Evolutionary conservation across 805 yeast species (phyloP).

Genomic region (Monosporozyma solicola): DNA sequence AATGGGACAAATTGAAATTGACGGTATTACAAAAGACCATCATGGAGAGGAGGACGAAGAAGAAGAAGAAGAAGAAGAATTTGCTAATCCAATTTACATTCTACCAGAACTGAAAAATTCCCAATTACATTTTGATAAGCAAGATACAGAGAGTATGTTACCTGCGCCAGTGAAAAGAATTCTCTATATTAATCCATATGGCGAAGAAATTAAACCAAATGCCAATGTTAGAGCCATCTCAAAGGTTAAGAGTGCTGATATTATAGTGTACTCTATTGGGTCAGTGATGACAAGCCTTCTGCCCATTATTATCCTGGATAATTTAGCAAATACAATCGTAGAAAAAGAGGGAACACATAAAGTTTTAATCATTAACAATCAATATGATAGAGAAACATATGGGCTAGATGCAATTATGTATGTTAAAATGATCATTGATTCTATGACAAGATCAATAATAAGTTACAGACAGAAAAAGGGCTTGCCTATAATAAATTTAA

Average conservation of each 20-base stretch:
- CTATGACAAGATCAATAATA: conserved; percentile 20
- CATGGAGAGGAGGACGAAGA: conserved; percentile 23
- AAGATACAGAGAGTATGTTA: conserved; percentile 47
- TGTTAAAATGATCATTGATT: conserved; percentile 40
- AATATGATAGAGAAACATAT: conserved; percentile 69
- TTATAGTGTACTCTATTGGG: conserved; percentile 72
- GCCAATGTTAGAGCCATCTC: conserved; percentile 56
- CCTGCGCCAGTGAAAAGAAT: conserved; percentile 64
- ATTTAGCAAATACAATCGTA: conserved; percentile 56
- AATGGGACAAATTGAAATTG: neutral
- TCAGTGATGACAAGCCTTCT: conserved; percentile 80
- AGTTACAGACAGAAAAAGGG: conserved; percentile 17
- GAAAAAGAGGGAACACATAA: conserved; percentile 31
- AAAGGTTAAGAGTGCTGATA: conserved; percentile 41
- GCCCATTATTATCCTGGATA: conserved; percentile 67
- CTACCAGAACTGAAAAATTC: conserved; percentile 72
- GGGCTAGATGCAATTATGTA: conserved; percentile 56
- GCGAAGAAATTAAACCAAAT: conserved; percentile 72
- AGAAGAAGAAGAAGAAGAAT: conserved; percentile 51
- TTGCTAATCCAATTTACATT: conserved; percentile 35
- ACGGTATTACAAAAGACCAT: neutral
- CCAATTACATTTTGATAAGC: conserved; percentile 63
- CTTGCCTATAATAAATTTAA: conserved; percentile 3
- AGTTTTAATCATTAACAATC: conserved; percentile 64
- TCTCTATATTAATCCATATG: conserved; percentile 77